Base-by-base conservation (phyloP, 2,329 filamentous ascomycete species). In the Dactylellina haptotyla region DNA sequence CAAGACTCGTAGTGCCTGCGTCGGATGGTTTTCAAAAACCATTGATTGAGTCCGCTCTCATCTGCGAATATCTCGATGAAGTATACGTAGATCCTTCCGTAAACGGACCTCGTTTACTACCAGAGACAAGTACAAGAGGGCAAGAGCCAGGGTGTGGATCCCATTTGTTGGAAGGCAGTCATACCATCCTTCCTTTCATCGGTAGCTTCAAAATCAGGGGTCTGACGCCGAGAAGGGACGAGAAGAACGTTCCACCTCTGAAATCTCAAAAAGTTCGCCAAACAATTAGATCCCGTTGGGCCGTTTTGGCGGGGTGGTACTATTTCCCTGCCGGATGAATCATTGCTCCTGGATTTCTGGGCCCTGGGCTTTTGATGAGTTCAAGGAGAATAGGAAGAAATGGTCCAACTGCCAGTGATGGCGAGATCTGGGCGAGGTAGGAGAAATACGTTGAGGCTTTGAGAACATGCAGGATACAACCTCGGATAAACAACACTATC, bases 41-140 rank as follows among this genome's bases (percentile, higher is more conserved):
- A 0, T 82, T 93, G 4, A 92, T 90, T 77, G 90, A 94, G 80
- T 90, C 88, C 77, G 86, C 83, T 5, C 86, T 93, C 50, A 84
- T 94, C 37, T 88, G 87, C 80, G 90, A 93, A 79, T 94, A 91
- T 76, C 83, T 94, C 0, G 88, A 94, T 75, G 90, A 93, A 75
- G 87, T 87, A 0, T 92, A 87, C 73, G 82, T 84, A 0, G 83
- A 83, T 2, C 84, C 78, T 80, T 82, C 62, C 16, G 58, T 56
- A n/a, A 32, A 62, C 25, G 65, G 65, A 2, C 46, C 34, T 12
- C 30, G 37, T 61, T 79, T 93, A 2, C 80, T 91, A 8, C 88
- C 90, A 0, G 78, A 80, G 86, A 88, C 63, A 82, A 86, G 0
- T 93, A 91, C 77, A 84, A 87, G 61, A 84, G 86, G 58, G 90